phyloP scores from a whole-genome alignment of 306 rosid species.

The Lathyrus oleraceus region DNA sequence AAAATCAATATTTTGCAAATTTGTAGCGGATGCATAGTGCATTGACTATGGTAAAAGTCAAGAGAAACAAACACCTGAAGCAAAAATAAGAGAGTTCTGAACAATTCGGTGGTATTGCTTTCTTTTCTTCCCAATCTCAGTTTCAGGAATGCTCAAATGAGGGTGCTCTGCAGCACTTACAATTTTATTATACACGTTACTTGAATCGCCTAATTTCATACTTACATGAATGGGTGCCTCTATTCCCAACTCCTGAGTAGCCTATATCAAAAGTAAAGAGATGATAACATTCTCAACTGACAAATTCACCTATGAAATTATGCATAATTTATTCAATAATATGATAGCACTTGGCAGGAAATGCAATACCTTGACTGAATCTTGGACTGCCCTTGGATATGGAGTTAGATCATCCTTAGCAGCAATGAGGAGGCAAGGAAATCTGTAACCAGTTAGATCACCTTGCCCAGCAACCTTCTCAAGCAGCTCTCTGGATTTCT shows the following conservation, averaged over 20 bases:
- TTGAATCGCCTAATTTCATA: slow-evolving; percentile 63
- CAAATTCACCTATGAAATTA: slow-evolving; percentile 18
- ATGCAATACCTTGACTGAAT: slow-evolving; percentile 73
- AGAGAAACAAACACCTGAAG: slow-evolving; percentile 64
- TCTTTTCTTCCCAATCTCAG: slow-evolving; percentile 79
- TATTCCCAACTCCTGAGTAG: slow-evolving; percentile 79
- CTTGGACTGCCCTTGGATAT: slow-evolving; percentile 76
- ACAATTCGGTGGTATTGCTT: slow-evolving; percentile 73
- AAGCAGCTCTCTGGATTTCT: slow-evolving; percentile 72
- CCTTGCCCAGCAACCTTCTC: slow-evolving; percentile 82
- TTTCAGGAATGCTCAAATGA: slow-evolving; percentile 85
- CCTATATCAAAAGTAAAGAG: slow-evolving; percentile 48
- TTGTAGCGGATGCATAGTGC: slow-evolving; percentile 1
- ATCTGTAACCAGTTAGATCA: slow-evolving; percentile 74
- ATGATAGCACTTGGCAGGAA: slow-evolving; percentile 17
- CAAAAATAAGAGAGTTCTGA: slow-evolving; percentile 65
- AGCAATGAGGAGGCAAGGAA: slow-evolving; percentile 87
- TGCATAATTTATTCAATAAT: slow-evolving; percentile 20
- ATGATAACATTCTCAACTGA: slow-evolving; percentile 13
- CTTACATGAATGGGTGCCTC: slow-evolving; percentile 81
- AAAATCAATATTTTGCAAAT: slow-evolving; percentile 6
- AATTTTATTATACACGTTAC: slow-evolving; percentile 64
- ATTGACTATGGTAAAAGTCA: slow-evolving; percentile 16
- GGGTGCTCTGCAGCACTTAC: slow-evolving; percentile 75
- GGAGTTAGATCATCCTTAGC: slow-evolving; percentile 92